These are phyloP conservation scores for Hypoxylon crocopeplum DNA, from an alignment of 495 filamentous ascomycete genomes.

Conservation along the genomic window DNA sequence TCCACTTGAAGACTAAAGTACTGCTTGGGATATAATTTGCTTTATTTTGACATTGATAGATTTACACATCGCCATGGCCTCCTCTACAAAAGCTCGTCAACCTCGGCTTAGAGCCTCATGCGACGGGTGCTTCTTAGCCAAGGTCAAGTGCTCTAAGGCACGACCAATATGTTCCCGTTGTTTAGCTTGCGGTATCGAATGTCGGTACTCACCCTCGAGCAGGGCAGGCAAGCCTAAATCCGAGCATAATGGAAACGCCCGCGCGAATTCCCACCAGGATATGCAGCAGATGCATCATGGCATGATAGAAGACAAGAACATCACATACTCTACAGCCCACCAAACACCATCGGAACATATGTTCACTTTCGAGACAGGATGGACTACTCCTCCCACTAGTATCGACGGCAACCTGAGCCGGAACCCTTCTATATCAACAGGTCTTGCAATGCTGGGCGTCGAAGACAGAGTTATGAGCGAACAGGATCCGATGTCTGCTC, in stretches of 20 bases:
- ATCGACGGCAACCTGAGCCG: slow-evolving; percentile 45
- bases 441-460: slow-evolving; percentile 42
- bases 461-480: slow-evolving; percentile 36
- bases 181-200: slow-evolving; percentile 53
- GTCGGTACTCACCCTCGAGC: slow-evolving; percentile 58
- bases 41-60: slow-evolving; percentile 10
- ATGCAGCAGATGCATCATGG: slow-evolving; percentile 29
- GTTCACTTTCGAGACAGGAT: slow-evolving; percentile 41
- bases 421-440: slow-evolving; percentile 44
- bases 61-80: slow-evolving; percentile 39
- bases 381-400: slow-evolving; percentile 44
- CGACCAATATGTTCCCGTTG: slow-evolving; percentile 58
- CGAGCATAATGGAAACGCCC: slow-evolving; percentile 40
- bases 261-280: slow-evolving; percentile 25
- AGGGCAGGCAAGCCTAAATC: slow-evolving; percentile 55
- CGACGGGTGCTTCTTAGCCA: slow-evolving; percentile 62
- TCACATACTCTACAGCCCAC: slow-evolving; percentile 35
- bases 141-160: slow-evolving; percentile 61
- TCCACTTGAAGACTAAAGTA: slow-evolving; percentile 12
- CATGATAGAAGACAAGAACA: slow-evolving; percentile 39
- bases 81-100: slow-evolving; percentile 45
- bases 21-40: neutral
- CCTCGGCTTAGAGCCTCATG: slow-evolving; percentile 58
- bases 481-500: slow-evolving; percentile 38
- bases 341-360: slow-evolving; percentile 24